Percentiles rank a stretch among this genome's conserved stretches.
These are phyloP conservation scores for Hypoxylon lenormandii DNA, from an alignment of 495 filamentous ascomycete genomes.

Conservation along the genomic window DNA sequence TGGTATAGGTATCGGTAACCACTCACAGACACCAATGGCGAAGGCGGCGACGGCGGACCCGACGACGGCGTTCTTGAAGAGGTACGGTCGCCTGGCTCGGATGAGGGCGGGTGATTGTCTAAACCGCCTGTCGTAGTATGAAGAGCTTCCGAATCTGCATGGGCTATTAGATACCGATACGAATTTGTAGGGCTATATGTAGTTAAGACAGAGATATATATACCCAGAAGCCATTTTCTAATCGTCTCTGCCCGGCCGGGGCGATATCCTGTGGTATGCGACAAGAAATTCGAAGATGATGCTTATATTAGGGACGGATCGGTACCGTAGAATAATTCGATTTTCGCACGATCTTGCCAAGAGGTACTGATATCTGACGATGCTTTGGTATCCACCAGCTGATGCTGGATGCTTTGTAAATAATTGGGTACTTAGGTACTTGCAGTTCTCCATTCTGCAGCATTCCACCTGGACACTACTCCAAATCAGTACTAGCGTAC, in stretches of 20 bases:
- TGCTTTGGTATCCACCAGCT: background rate
- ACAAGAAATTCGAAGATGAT: background rate
- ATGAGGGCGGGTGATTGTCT: conserved; percentile 84
- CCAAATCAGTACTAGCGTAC: too few species aligned
- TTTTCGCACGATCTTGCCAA: background rate
- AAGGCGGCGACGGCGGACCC: conserved; percentile 77
- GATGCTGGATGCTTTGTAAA: too few species aligned
- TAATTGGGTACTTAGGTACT: too few species aligned
- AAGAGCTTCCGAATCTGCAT: conserved; percentile 60
- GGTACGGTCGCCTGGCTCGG: conserved; percentile 88
- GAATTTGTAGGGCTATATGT: background rate
- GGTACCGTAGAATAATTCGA: background rate
- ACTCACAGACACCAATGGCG: conserved; percentile 83
- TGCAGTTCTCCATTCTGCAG: too few species aligned
- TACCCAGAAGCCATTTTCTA: conserved; percentile 49
- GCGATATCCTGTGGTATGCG: conserved; percentile 23
- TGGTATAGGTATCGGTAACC: background rate
- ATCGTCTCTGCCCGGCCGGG: conserved; percentile 9
- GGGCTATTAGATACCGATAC: conserved; percentile 14
- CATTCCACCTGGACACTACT: too few species aligned
- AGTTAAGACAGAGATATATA: background rate
- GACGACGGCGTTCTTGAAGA: conserved; percentile 85
- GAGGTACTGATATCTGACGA: background rate
- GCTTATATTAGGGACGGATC: background rate
- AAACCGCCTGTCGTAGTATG: conserved; percentile 89